Evolutionary conservation across 257 asterid species (phyloP).

Genomic region (Ilex asprella): DNA sequence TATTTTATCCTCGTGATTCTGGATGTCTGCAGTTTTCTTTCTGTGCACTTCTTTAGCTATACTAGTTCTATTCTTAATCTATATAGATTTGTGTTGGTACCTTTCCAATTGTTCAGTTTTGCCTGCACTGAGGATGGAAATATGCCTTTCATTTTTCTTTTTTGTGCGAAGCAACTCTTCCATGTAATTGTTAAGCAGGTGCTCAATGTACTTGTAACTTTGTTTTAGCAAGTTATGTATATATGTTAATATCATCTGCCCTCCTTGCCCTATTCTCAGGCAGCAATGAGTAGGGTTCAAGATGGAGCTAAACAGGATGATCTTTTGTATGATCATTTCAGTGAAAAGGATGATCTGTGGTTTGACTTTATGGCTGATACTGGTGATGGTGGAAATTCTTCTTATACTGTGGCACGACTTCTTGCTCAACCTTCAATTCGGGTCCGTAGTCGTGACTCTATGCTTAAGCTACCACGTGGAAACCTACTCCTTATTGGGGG

Average conservation of each 20-base stretch:
- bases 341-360: constrained; percentile 86
- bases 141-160: too few species aligned
- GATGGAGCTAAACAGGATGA: constrained; percentile 74
- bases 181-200: background rate
- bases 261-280: constrained; percentile 36
- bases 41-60: too few species aligned
- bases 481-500: constrained; percentile 95
- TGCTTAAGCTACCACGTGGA: constrained; percentile 62
- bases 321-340: constrained; percentile 82
- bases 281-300: constrained; percentile 91
- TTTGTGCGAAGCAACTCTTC: background rate
- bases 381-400: constrained; percentile 98
- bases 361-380: constrained; percentile 99
- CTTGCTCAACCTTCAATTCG: constrained; percentile 87
- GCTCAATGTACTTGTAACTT: background rate
- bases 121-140: too few species aligned
- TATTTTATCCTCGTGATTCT: too few species aligned
- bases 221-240: background rate
- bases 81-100: too few species aligned
- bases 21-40: too few species aligned
- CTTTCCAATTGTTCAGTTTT: too few species aligned
- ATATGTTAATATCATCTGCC: background rate
- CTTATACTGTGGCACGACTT: constrained; percentile 83
- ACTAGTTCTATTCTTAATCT: too few species aligned
- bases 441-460: constrained; percentile 45